Percentiles rank a stretch among this genome's conserved stretches.
Evolutionary conservation across 164 flowering plant species (phyloP).

Genomic region (Nymphaea thermarum): DNA sequence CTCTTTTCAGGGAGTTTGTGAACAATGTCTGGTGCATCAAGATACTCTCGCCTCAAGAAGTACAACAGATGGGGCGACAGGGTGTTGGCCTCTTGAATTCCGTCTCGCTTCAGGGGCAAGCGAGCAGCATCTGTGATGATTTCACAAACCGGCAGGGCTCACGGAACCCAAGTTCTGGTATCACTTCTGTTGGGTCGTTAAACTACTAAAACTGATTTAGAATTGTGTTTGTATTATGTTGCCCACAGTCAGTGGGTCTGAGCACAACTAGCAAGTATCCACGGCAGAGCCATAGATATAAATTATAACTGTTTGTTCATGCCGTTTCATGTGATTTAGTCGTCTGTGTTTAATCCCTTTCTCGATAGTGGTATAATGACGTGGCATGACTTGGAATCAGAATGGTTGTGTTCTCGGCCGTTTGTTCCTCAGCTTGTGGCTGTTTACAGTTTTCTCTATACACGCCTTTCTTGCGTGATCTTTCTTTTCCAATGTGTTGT

Average conservation of each 20-base stretch:
- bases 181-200: conserved; percentile 54
- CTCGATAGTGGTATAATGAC: too few relatives aligned
- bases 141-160: conserved; percentile 39
- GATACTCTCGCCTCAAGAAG: conserved; percentile 90
- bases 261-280: neutral
- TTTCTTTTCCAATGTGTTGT: too few relatives aligned
- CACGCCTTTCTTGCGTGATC: too few relatives aligned
- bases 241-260: neutral
- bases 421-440: too few relatives aligned
- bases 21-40: conserved; percentile 86
- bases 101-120: conserved; percentile 44
- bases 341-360: too few relatives aligned
- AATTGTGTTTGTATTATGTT: neutral
- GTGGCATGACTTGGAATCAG: too few relatives aligned
- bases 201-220: conserved; percentile 26
- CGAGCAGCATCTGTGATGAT: conserved; percentile 46
- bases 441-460: too few relatives aligned
- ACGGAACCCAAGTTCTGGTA: conserved; percentile 47
- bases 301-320: too few relatives aligned
- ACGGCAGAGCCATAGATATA: too few relatives aligned
- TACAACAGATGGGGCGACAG: conserved; percentile 76
- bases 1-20: conserved; percentile 69
- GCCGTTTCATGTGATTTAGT: too few relatives aligned
- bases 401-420: too few relatives aligned
- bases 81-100: conserved; percentile 58